Base-by-base conservation (phyloP, 169 alveolate species). In the Sarcocystis neurona region DNA sequence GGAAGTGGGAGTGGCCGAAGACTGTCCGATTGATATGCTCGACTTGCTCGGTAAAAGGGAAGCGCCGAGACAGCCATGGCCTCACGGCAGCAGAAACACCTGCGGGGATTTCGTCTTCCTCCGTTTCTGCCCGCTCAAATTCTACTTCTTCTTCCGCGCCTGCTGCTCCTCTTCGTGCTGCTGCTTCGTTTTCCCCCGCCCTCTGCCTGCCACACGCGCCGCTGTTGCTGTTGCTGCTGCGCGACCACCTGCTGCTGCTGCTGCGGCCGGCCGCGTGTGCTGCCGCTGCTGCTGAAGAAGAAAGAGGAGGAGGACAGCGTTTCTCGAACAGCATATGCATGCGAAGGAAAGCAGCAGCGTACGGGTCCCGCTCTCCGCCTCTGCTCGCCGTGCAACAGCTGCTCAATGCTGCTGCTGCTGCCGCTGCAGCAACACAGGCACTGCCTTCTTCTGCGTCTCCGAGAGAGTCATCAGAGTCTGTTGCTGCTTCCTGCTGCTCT, bases 211-310 rank as follows among this genome's bases (percentile, higher is more conserved):
- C 46, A 63, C 63, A 53, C 30, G 30, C 85, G 15, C 80, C 15
- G 46, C 53, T 39, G 80, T 37, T 72, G 80, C 80, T 72, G 80
- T 50, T 37, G 53, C 53, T 72, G 80, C 50, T 72, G 80, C 80
- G 15, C 41, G 12, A n/a, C 10, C 32, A 12, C 39, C 30, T 27
- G 15, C 0, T 39, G n/a, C 80, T 15, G 10, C 80, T 20, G 32
- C 50, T 77, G 85, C 27, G 18, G 8, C 48, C 48, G 32, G 39
- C 41, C 80, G 32, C 27, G 80, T 53, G 63, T 12, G 20, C 10
- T 53, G 63, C 63, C 10, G 10, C 20, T 46, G 50, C 80, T 72
- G n/a, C 80, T 39, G 50, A 72, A 6, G 30, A 72, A 72, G 80
- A 72, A 30, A 32, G 0, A 34, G 39, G 27, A 12, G 53, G 27